Percentiles rank a stretch among this genome's conserved stretches.
Evolutionary conservation across 192 early-diverging fungal species (phyloP).

Genomic region (Gryganskiella cystojenkinii): DNA sequence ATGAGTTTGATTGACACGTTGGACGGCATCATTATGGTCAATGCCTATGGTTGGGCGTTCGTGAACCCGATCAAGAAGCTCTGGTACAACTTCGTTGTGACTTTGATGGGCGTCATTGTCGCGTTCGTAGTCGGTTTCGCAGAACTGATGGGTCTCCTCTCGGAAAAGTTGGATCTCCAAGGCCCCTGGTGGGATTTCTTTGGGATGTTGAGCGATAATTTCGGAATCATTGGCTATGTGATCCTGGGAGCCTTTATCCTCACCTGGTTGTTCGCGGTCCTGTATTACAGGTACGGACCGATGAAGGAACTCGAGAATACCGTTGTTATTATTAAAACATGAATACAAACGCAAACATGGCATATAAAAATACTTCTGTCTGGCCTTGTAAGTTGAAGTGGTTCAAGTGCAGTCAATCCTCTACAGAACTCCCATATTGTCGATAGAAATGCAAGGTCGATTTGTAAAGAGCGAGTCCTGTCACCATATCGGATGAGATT

Average conservation of each 20-base stretch:
- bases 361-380: too few species aligned
- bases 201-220: constrained; percentile 52
- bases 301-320: constrained; percentile 53
- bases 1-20: constrained; percentile 77
- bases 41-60: constrained; percentile 71
- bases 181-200: constrained; percentile 49
- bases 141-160: constrained; percentile 64
- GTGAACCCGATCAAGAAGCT: constrained; percentile 71
- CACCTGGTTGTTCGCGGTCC: constrained; percentile 52
- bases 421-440: too few species aligned
- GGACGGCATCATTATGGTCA: constrained; percentile 75
- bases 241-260: constrained; percentile 58
- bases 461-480: too few species aligned
- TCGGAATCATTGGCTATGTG: constrained; percentile 62
- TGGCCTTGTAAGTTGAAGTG: too few species aligned
- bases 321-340: too few species aligned
- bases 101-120: constrained; percentile 67
- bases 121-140: constrained; percentile 67
- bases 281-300: constrained; percentile 51
- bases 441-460: too few species aligned
- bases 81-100: constrained; percentile 75
- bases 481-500: too few species aligned
- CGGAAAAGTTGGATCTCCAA: constrained; percentile 49
- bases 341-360: too few species aligned
- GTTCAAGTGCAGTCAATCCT: too few species aligned